Percentiles rank a stretch among this genome's conserved stretches.
phyloP scores from a whole-genome alignment of 257 asterid genomes.

The Solanum arcanum region DNA sequence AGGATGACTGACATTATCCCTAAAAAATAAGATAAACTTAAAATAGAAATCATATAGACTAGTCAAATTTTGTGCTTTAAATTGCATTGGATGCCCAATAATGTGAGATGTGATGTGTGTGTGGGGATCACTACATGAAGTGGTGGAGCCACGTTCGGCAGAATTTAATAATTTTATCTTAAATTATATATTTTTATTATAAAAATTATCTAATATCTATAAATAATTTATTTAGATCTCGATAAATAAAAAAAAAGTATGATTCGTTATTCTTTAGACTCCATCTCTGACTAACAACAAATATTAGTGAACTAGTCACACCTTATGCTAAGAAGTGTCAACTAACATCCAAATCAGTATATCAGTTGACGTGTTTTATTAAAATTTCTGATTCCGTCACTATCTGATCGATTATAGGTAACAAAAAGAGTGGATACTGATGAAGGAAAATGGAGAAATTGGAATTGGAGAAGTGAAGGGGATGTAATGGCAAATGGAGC shows the following conservation, averaged over 20 bases:
- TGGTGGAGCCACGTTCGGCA: too few relatives aligned
- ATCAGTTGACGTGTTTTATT: not conserved
- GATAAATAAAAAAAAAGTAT: not conserved
- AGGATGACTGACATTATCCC: too few relatives aligned
- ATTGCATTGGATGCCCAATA: not conserved
- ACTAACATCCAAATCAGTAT: too few relatives aligned
- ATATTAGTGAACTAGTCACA: too few relatives aligned
- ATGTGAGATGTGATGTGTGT: not conserved
- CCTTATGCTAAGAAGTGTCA: not conserved
- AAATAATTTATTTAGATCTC: not conserved
- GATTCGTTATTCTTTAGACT: not conserved
- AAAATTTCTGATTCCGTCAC: not conserved
- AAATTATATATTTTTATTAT: not conserved
- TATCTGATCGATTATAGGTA: conserved; percentile 3
- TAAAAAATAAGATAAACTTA: not conserved
- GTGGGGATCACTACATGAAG: not conserved
- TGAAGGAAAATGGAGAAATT: conserved; percentile 29
- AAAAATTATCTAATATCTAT: not conserved
- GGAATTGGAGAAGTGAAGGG: conserved; percentile 69
- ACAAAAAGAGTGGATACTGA: conserved; percentile 41
- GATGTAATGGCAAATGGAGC: conserved; percentile 56
- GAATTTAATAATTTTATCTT: not conserved
- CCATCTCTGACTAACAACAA: not conserved
- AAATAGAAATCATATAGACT: not conserved
- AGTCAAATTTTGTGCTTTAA: not conserved